Evolutionary conservation across 2,329 filamentous ascomycete species (phyloP).

Genomic region (Fusarium sororula): DNA sequence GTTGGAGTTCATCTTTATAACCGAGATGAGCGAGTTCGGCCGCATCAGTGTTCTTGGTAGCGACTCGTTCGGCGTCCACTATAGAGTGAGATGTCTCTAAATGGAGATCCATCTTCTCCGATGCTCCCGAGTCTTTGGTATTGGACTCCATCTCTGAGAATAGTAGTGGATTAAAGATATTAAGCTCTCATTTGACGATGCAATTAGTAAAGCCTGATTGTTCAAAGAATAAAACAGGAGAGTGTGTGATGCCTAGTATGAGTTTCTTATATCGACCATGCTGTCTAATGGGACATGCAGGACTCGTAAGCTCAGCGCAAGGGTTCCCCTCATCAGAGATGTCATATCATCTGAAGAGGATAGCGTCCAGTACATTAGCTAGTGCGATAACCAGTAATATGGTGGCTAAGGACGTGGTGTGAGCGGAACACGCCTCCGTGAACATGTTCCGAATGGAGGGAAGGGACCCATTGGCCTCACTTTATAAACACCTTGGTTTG

Average conservation of each 20-base stretch:
- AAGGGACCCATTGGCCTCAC: neutral
- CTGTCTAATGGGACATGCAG: neutral
- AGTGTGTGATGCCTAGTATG: neutral
- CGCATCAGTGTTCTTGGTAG: too few relatives aligned
- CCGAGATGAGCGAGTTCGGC: too few relatives aligned
- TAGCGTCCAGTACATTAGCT: neutral
- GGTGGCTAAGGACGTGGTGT: too few relatives aligned
- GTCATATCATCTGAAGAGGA: neutral
- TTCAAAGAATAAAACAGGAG: neutral
- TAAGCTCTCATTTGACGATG: neutral
- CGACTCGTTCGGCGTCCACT: rapidly evolving
- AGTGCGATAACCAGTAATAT: neutral
- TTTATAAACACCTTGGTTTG: rapidly evolving
- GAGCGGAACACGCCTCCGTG: neutral
- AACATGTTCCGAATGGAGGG: too few relatives aligned
- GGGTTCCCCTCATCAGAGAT: neutral
- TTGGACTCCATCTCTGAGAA: neutral
- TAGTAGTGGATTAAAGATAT: neutral
- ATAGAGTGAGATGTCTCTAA: neutral
- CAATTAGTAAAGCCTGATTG: too few relatives aligned
- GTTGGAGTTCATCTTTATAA: too few relatives aligned
- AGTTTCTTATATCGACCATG: neutral
- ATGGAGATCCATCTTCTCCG: neutral
- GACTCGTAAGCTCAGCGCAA: neutral
- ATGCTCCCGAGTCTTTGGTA: neutral